A percentile compares a stretch with the other conserved stretches of the same genome.
Evolutionary conservation across 345 rosid genomes (phyloP).

Genomic region (Citrus trifoliata): DNA sequence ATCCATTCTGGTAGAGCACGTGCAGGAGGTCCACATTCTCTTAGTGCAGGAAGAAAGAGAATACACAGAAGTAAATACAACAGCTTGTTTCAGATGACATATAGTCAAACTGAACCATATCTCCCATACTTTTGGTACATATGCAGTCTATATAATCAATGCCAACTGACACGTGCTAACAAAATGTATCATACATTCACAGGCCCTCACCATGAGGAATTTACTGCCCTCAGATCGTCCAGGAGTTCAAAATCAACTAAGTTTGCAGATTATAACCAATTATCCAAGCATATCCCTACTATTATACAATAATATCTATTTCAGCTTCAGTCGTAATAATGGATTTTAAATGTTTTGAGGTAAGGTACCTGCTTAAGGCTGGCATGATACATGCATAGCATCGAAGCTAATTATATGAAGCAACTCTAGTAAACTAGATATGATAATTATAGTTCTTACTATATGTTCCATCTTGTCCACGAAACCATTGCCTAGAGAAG

Average conservation of each 20-base stretch:
- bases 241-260: neutral
- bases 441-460: conserved; percentile 50
- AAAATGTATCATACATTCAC: neutral
- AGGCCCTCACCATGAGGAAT: neutral
- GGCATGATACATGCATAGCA: neutral
- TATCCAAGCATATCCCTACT: neutral
- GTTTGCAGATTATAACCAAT: neutral
- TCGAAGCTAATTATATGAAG: conserved; percentile 2
- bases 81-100: neutral
- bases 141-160: too few species aligned
- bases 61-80: neutral
- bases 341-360: neutral
- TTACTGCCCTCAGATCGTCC: neutral
- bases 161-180: neutral
- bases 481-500: conserved; percentile 97
- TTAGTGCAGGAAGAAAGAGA: neutral
- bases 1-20: neutral
- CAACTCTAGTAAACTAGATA: conserved; percentile 5
- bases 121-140: neutral
- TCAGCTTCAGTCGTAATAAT: neutral
- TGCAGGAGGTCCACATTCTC: neutral
- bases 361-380: neutral
- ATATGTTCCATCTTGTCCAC: conserved; percentile 93
- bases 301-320: neutral
- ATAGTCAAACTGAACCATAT: neutral